These are phyloP conservation scores for Trypanosoma congolense DNA, from an alignment of 208 protist genomes.

Conservation along the genomic window DNA sequence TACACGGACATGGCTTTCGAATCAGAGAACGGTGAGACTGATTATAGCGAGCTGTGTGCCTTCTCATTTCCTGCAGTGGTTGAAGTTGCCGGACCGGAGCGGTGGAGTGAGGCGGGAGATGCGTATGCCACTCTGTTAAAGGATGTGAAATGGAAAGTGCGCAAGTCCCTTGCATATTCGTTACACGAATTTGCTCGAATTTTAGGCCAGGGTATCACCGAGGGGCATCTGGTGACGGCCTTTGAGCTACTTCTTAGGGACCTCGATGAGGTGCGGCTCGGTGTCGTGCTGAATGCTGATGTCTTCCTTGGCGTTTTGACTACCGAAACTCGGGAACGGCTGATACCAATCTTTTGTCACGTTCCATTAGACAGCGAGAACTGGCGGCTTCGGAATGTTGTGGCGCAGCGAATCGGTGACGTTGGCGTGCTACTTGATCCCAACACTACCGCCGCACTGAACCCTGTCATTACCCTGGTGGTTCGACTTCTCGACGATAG, in stretches of 20 bases:
- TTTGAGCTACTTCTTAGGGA: conserved; percentile 94
- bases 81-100: conserved; percentile 68
- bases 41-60: conserved; percentile 90
- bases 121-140: conserved; percentile 92
- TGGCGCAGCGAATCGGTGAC: conserved; percentile 81
- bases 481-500: conserved; percentile 85
- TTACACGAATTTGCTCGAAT: conserved; percentile 93
- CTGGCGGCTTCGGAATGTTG: conserved; percentile 91
- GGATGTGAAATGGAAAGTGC: conserved; percentile 95
- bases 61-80: conserved; percentile 93
- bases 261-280: conserved; percentile 95
- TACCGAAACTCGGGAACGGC: conserved; percentile 42
- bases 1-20: conserved; percentile 93
- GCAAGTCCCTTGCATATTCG: conserved; percentile 91
- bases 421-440: conserved; percentile 73
- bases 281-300: conserved; percentile 81
- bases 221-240: conserved; percentile 75
- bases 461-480: conserved; percentile 57
- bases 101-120: conserved; percentile 88
- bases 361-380: conserved; percentile 90
- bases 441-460: conserved; percentile 34
- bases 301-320: conserved; percentile 76
- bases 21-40: conserved; percentile 80
- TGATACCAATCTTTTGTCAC: conserved; percentile 71
- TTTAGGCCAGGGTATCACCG: conserved; percentile 84